Percentiles rank a stretch among this genome's conserved stretches.
These are phyloP conservation scores for Dimocarpus longan DNA, from an alignment of 345 rosid genomes.

Conservation along the genomic window DNA sequence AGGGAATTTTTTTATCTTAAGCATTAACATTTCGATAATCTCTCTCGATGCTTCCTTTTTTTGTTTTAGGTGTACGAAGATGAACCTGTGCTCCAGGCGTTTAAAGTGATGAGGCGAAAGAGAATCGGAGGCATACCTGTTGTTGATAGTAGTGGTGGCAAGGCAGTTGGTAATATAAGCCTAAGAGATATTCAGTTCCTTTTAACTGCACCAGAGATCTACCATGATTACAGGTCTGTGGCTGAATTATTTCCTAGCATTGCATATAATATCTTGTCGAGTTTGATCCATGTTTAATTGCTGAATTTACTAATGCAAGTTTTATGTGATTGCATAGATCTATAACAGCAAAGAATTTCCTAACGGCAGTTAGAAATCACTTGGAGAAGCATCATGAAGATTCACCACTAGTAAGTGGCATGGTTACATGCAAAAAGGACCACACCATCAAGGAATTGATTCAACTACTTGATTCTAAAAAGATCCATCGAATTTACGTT, in stretches of 20 bases:
- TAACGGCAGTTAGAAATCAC: constrained; percentile 65
- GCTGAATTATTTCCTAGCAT: background rate
- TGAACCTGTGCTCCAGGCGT: constrained; percentile 98
- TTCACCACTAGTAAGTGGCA: constrained; percentile 56
- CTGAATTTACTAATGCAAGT: background rate
- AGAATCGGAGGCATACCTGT: constrained; percentile 86
- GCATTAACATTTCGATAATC: background rate
- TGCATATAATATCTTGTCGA: constrained; percentile 15
- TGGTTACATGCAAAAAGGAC: constrained; percentile 72
- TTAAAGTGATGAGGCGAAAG: constrained; percentile 86
- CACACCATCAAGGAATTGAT: constrained; percentile 76
- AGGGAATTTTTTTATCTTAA: background rate
- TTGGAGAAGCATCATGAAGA: constrained; percentile 54
- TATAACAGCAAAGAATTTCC: constrained; percentile 83
- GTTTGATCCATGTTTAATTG: background rate
- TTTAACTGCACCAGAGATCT: constrained; percentile 90
- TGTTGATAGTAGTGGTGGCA: constrained; percentile 51
- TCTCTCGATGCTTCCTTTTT: background rate
- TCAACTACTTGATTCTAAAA: constrained; percentile 59
- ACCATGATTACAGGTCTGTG: constrained; percentile 75
- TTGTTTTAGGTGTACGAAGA: constrained; percentile 70
- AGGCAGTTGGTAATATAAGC: constrained; percentile 90
- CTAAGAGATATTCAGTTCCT: constrained; percentile 88
- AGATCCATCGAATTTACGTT: constrained; percentile 80
- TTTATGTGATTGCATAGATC: constrained; percentile 47